Percentiles rank a stretch among this genome's conserved stretches.
Conservation (phyloP, 768 basidiomycete species). For the Lentinula sp. region DNA sequence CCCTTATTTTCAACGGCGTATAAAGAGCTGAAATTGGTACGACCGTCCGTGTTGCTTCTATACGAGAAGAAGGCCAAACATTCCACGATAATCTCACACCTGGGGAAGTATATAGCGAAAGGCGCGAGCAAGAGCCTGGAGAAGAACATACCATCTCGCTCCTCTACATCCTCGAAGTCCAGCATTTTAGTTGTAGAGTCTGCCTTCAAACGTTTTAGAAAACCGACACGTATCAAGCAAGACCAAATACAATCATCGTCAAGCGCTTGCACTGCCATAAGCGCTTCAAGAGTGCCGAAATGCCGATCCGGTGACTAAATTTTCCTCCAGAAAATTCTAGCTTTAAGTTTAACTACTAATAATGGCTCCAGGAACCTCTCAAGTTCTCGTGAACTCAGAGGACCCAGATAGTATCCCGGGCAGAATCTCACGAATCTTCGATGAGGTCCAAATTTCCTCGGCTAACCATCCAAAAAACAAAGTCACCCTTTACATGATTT, state of each 20-base stretch:
- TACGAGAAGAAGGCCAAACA: slow-evolving; percentile 96
- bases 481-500: slow-evolving; percentile 75
- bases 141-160: slow-evolving; percentile 73
- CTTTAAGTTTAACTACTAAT: too few relatives aligned
- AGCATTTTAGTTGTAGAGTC: slow-evolving; percentile 37
- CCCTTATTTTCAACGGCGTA: slow-evolving; percentile 88
- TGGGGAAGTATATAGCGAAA: slow-evolving; percentile 21
- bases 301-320: neutral
- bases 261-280: neutral
- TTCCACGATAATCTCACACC: slow-evolving; percentile 98
- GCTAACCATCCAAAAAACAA: slow-evolving; percentile 90
- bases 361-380: too few relatives aligned
- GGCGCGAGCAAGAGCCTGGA: neutral
- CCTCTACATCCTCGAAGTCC: slow-evolving; percentile 96
- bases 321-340: neutral
- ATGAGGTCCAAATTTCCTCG: slow-evolving; percentile 65
- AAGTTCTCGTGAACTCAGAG: neutral
- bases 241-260: neutral
- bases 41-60: slow-evolving; percentile 96
- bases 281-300: neutral
- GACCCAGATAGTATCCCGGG: neutral
- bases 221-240: slow-evolving; percentile 3
- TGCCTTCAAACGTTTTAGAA: neutral
- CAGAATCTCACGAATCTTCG: slow-evolving; percentile 62
- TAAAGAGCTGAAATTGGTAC: slow-evolving; percentile 98